Evolutionary conservation across 768 basidiomycete species (phyloP).

Genomic region (Candolleomyces eurysporus): DNA sequence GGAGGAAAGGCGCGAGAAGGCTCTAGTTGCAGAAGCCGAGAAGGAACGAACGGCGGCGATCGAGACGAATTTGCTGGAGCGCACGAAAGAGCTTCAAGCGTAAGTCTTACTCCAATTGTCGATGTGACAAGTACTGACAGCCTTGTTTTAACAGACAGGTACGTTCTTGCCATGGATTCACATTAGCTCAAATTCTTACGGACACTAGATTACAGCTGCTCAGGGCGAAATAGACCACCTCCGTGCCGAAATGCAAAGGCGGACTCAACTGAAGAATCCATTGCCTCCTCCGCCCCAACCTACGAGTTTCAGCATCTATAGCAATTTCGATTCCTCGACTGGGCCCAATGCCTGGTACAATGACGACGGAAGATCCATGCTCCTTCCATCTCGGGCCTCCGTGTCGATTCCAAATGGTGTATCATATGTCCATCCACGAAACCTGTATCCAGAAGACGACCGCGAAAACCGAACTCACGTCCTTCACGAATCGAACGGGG

Average conservation of each 20-base stretch:
- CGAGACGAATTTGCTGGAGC: conserved; percentile 32
- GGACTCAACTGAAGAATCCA: conserved; percentile 27
- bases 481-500: conserved; percentile 4
- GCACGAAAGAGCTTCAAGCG: conserved; percentile 30
- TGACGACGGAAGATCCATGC: conserved; percentile 4
- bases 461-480: conserved; percentile 5
- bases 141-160: conserved; percentile 1
- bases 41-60: conserved; percentile 32
- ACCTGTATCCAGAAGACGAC: conserved; percentile 3
- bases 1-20: conserved; percentile 25
- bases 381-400: not conserved
- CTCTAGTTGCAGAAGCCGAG: conserved; percentile 28
- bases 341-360: conserved; percentile 1
- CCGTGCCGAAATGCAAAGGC: conserved; percentile 22
- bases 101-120: conserved; percentile 12
- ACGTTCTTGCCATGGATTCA: not conserved
- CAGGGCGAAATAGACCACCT: conserved; percentile 37
- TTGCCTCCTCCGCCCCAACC: conserved; percentile 58
- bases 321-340: conserved; percentile 26
- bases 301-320: conserved; percentile 42
- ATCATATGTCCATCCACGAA: not conserved
- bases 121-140: not conserved
- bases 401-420: not conserved
- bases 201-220: conserved; percentile 19
- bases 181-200: conserved; percentile 1